Evolutionary conservation across 768 basidiomycete genomes (phyloP).

Genomic region (Calocybe gangraenosa): DNA sequence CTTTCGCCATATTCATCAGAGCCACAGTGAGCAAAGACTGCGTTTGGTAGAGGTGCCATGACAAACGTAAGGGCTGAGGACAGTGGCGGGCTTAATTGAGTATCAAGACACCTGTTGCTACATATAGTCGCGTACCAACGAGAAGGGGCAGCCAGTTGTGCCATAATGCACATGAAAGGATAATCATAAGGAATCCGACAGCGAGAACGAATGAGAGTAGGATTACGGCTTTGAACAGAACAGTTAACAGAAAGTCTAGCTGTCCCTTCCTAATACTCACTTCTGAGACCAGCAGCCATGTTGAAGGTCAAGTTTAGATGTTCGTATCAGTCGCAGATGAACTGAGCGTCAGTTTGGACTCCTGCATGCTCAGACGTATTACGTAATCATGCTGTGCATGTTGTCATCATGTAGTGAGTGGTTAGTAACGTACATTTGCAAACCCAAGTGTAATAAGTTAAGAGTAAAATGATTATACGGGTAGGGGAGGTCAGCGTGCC

Average conservation of each 20-base stretch:
- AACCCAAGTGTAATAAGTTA: too few relatives aligned
- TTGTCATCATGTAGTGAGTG: too few relatives aligned
- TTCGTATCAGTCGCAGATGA: neutral
- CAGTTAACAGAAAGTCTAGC: neutral
- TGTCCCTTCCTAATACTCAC: constrained; percentile 33
- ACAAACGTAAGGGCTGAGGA: constrained; percentile 80
- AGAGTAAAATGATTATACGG: neutral
- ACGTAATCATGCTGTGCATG: constrained; percentile 3
- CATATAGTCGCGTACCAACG: constrained; percentile 65
- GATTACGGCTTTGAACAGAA: constrained; percentile 69
- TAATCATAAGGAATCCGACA: constrained; percentile 95
- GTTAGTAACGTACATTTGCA: too few relatives aligned
- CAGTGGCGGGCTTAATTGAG: constrained; percentile 2
- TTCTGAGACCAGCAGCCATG: constrained; percentile 71
- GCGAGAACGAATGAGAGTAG: constrained; percentile 96
- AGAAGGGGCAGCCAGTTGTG: constrained; percentile 95
- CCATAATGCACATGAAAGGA: constrained; percentile 95
- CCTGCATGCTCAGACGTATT: neutral
- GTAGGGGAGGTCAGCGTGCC: constrained; percentile 19
- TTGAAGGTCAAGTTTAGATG: neutral
- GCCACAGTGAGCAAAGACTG: constrained; percentile 89
- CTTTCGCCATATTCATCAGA: constrained; percentile 81
- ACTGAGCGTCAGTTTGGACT: neutral
- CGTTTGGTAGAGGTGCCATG: constrained; percentile 93
- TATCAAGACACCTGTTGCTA: neutral